Base-by-base conservation (phyloP, 495 filamentous ascomycete genomes). In the Zalerion maritima region DNA sequence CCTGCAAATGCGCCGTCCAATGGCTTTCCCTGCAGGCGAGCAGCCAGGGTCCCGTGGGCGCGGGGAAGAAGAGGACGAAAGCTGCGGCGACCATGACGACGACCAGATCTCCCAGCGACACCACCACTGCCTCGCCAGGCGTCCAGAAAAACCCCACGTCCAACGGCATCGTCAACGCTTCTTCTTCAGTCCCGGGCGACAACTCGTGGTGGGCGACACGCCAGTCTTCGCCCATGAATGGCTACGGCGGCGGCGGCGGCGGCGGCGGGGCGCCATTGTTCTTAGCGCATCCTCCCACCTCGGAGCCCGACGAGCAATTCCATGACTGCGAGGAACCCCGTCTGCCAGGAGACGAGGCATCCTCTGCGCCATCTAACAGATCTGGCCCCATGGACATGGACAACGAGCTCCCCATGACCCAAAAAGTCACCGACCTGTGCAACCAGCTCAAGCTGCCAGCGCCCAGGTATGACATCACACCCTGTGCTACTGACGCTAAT, bases 1-100 rank as follows among this genome's bases (percentile, higher is more conserved):
- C 60, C 1, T 57, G 57, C 18, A 58, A 50, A 26, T 58, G 46
- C 31, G 53, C 53, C 32, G 18, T 54, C 20, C 42, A 55, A 16
- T 60, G 49, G 51, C 52, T 62, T 2, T 44, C 42, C n/a, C n/a
- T n/a, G n/a, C n/a, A n/a, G 31, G 28, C 15, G 3, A 28, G 47
- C 5, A 32, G 35, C 6, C 32, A 41, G 26, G 49, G 57, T 37
- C 31, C 36, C 4, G 15, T 11, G 8, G 31, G 38, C 13, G 37
- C 42, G 13, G 14, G 26, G 17, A 44, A 20, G n/a, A 34, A 31
- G 40, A 4, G 8, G 4, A 22, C 24, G 20, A 16, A 9, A 4
- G 3, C 7, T n/a, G n/a, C n/a, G n/a, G n/a, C n/a, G n/a, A n/a
- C n/a, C 22, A 10, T n/a, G 24, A 18, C 4, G 8, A 5, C 28